Percentiles rank a stretch among this genome's conserved stretches.
Conservation (phyloP, 192 early-diverging fungal genomes). For the Gryganskiella cystojenkinii region DNA sequence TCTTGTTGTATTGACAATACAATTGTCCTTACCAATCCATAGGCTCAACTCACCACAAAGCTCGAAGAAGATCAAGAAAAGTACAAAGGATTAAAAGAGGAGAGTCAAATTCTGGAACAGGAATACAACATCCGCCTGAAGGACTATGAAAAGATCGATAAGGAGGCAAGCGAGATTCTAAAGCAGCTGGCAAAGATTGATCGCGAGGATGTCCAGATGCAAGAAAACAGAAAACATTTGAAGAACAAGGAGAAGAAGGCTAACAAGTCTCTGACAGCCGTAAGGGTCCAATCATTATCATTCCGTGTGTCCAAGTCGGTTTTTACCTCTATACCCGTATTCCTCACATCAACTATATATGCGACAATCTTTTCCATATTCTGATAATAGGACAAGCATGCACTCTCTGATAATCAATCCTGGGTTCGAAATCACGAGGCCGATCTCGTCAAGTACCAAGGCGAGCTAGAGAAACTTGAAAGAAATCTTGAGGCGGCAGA, state of each 20-base stretch:
- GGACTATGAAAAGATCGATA: constrained; percentile 71
- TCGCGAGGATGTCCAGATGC: constrained; percentile 84
- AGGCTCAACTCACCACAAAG: constrained; percentile 64
- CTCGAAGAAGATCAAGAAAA: constrained; percentile 71
- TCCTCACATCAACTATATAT: too few species aligned
- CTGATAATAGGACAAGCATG: constrained; percentile 68
- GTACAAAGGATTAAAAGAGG: constrained; percentile 68
- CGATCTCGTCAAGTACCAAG: constrained; percentile 65
- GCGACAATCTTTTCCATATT: too few species aligned
- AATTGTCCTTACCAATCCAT: constrained; percentile 2
- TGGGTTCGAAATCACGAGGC: constrained; percentile 77
- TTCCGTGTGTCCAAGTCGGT: background rate
- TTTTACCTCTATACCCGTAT: too few species aligned
- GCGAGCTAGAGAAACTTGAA: constrained; percentile 72
- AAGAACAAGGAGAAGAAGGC: constrained; percentile 74
- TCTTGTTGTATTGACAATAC: background rate
- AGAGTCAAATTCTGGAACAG: constrained; percentile 71
- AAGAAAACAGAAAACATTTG: constrained; percentile 88
- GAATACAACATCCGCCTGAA: constrained; percentile 63
- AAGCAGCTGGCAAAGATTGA: constrained; percentile 76
- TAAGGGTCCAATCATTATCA: constrained; percentile 26
- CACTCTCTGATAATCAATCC: constrained; percentile 66
- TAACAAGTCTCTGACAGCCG: constrained; percentile 71
- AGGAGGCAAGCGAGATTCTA: constrained; percentile 64
- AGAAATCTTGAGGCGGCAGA: constrained; percentile 74